Base-by-base conservation (phyloP, 2,329 filamentous ascomycete genomes). In the Talaromyces albobiverticillius region DNA sequence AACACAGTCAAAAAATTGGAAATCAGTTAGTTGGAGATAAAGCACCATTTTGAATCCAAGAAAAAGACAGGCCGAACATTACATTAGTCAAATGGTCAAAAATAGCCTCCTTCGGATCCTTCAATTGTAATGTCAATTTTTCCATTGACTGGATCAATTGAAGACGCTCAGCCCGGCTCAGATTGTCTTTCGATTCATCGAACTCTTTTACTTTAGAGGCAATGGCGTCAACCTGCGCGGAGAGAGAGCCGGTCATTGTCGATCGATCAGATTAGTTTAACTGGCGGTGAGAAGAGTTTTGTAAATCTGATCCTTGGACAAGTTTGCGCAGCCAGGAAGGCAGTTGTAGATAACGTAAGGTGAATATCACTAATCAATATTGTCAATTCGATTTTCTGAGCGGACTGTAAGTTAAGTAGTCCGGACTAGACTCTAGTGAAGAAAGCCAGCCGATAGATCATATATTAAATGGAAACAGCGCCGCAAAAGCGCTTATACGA, bases 71-170 rank as follows among this genome's bases (percentile, higher is more conserved):
- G n/a, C 13, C 53, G 16, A n/a, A 40, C n/a, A n/a, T n/a, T 54
- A 65, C 62, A 58, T 64, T 64, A 11, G 58, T 64, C 14, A 64
- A 53, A 42, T 66, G 63, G 46, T 61, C 52, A 36, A 64, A 65
- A 56, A 65, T 65, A 11, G 61, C 61, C 32, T 64, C 60, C 32
- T 54, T 58, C 2, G 63, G 62, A 46, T 60, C 58, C 56, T 64
- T 64, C 42, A 66, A 34, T 14, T 60, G 55, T 23, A 60, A 53
- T 10, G 61, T 58, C 16, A 66, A 50, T 6, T 50, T 57, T 10
- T 57, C 48, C 43, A 59, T 29, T 2, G 55, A 57, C 43, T 59
- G 57, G 14, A 59, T 49, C 31, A 59, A 34, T 25, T 29, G 46
- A 29, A 59, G 34, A 40, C 57, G 54, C 36, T 59, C 54, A 7